These are phyloP conservation scores for Noccaea bulbosa DNA, from an alignment of 345 rosid species.

Conservation along the genomic window DNA sequence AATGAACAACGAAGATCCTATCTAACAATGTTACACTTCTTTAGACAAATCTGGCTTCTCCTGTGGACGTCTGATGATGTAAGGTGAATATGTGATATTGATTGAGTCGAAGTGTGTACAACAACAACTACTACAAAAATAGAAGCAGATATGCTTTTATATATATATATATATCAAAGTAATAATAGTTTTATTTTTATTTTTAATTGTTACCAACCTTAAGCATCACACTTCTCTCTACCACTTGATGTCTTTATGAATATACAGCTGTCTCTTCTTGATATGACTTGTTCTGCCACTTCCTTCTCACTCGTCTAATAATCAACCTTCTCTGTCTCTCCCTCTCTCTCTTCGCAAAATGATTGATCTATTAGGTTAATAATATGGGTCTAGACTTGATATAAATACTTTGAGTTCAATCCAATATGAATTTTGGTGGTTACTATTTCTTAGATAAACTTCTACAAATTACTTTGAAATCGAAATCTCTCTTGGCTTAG, in stretches of 20 bases:
- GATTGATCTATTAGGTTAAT: conserved; percentile 34
- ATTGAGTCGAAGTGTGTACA: conserved; percentile 38
- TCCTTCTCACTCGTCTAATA: conserved; percentile 35
- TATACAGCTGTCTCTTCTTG: conserved; percentile 47
- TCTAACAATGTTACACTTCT: conserved; percentile 37
- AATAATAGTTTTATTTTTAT: neutral
- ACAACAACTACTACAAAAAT: conserved; percentile 35
- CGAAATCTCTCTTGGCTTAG: conserved; percentile 24
- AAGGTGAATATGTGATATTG: conserved; percentile 23
- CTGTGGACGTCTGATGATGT: conserved; percentile 39
- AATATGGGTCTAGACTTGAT: neutral
- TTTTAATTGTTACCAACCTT: conserved; percentile 33
- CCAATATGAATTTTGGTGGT: conserved; percentile 12
- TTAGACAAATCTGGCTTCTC: conserved; percentile 38
- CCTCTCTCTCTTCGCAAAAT: conserved; percentile 23
- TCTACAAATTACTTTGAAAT: neutral
- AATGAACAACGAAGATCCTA: conserved; percentile 31
- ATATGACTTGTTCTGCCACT: conserved; percentile 45
- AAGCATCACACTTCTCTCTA: conserved; percentile 43
- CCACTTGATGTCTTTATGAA: conserved; percentile 47
- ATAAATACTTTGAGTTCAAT: neutral
- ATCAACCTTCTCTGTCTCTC: conserved; percentile 30
- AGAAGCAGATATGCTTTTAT: conserved; percentile 36
- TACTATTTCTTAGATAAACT: neutral
- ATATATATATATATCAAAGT: conserved; percentile 23